phyloP scores from a whole-genome alignment of 441 rosid species.

The Croton laevigatus region DNA sequence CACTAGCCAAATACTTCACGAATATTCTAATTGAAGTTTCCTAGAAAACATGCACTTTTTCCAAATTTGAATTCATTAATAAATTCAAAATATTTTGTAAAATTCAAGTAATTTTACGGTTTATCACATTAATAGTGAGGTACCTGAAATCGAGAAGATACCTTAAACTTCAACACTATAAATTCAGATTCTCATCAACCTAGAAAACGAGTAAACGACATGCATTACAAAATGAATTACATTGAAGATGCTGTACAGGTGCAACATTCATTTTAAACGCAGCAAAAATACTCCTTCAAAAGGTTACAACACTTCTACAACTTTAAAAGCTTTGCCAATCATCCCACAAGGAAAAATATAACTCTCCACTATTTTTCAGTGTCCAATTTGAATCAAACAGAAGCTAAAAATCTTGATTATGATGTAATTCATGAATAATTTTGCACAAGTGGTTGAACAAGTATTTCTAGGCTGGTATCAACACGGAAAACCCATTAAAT shows the following conservation, averaged over 20 bases:
- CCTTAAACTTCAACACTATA: neutral
- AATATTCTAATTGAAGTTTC: no score
- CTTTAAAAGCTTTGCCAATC: neutral
- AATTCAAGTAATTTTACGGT: no score
- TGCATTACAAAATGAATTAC: neutral
- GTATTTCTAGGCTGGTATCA: neutral
- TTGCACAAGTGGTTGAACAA: neutral
- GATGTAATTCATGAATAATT: neutral
- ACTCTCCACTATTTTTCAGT: neutral
- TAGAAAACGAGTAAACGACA: neutral
- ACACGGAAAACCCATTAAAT: neutral
- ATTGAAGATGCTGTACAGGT: neutral
- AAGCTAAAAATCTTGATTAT: slow-evolving; percentile 1
- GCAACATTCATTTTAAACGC: neutral
- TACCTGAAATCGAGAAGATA: neutral
- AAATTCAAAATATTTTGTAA: no score
- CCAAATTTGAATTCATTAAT: no score
- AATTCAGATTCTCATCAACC: neutral
- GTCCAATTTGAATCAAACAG: slow-evolving; percentile 8
- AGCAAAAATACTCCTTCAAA: neutral
- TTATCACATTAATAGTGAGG: no score
- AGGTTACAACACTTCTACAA: neutral
- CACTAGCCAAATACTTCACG: no score
- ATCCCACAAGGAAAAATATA: neutral
- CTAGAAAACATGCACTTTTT: no score